Evolutionary conservation across 176 grass and related monocot genomes (phyloP), one percentile per base, ranked within the genome.

Genomic region (Paspalum notatum): DNA sequence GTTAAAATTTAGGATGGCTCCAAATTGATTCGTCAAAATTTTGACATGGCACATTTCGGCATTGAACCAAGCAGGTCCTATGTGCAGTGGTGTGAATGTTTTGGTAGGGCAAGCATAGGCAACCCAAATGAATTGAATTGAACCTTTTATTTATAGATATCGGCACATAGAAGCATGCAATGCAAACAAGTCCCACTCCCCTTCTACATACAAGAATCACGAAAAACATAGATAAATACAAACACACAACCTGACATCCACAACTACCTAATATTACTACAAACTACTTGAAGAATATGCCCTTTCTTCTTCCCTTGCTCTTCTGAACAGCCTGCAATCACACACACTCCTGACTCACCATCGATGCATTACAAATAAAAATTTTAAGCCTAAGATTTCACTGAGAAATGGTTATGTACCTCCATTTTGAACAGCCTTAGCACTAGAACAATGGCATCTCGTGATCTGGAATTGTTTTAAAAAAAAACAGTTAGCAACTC

Each of bases 251-350:
- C 74, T 63, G 25, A 58, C 43, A 44, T 49, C 44, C 25, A 45
- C 59, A 40, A 70, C 7, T 14, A 49, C 10, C 6, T 45, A 68
- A 4, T 54, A 39, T 10, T 18, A 52, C 32, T 40, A 46, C 43
- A 66, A 66, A 78, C 85, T 98, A 98, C 78, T 91, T 95, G 90
- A 98, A 98, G 88, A 98, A 98, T 59, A 95, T 77, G 78, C 95
- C 90, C 66, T 79, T 94, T 83, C 64, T 98, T 75, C 82, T 92
- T 66, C 75, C 90, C 82, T 98, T 94, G 22, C 85, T 94, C 77
- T 94, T 94, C 86, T 98, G 92, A 44, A 92, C 86, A 22, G 92
- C 95, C 95, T 98, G 85, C 72, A 83, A 74, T 27, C 64, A 55
- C 13, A 24, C 5, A 38, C 51, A 45, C n/a, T 74, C 74, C 32